Evolutionary conservation across 495 filamentous ascomycete species (phyloP).

Genomic region (Recurvomyces mirabilis): DNA sequence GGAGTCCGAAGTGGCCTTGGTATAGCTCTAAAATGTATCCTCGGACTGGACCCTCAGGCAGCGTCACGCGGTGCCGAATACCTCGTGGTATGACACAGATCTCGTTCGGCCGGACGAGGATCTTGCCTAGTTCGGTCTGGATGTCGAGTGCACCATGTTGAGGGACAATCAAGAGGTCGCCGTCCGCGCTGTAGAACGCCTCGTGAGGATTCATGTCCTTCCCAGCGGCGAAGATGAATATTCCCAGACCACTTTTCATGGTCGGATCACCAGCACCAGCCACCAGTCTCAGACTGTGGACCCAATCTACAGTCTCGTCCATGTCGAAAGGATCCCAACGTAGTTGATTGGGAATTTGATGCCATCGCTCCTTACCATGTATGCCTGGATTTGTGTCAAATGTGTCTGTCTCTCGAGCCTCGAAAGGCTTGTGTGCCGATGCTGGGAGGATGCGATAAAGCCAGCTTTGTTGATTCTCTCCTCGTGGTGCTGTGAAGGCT

Average conservation of each 20-base stretch:
- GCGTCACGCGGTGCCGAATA: slow-evolving; percentile 62
- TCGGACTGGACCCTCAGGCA: slow-evolving; percentile 53
- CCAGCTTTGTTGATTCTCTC: slow-evolving; percentile 87
- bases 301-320: slow-evolving; percentile 63
- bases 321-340: slow-evolving; percentile 86
- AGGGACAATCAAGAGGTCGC: slow-evolving; percentile 75
- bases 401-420: slow-evolving; percentile 40
- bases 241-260: slow-evolving; percentile 68
- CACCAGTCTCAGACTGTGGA: slow-evolving; percentile 63
- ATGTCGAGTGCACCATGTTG: slow-evolving; percentile 80
- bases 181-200: slow-evolving; percentile 85
- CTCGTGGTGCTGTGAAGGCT: slow-evolving; percentile 80
- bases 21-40: slow-evolving; percentile 86
- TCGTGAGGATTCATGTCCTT: slow-evolving; percentile 60
- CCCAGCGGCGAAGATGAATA: slow-evolving; percentile 71
- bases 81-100: slow-evolving; percentile 82
- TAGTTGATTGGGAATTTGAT: slow-evolving; percentile 72
- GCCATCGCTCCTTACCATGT: slow-evolving; percentile 37
- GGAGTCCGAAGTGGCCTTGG: slow-evolving; percentile 71
- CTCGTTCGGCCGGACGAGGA: slow-evolving; percentile 80
- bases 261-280: slow-evolving; percentile 77
- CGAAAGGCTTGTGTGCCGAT: slow-evolving; percentile 68
- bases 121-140: slow-evolving; percentile 68
- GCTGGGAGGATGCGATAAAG: slow-evolving; percentile 85
- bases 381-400: slow-evolving; percentile 41